These are phyloP conservation scores for Bryum argenteum DNA, from an alignment of 225 moss, liverwort and hornwort species.

Conservation along the genomic window DNA sequence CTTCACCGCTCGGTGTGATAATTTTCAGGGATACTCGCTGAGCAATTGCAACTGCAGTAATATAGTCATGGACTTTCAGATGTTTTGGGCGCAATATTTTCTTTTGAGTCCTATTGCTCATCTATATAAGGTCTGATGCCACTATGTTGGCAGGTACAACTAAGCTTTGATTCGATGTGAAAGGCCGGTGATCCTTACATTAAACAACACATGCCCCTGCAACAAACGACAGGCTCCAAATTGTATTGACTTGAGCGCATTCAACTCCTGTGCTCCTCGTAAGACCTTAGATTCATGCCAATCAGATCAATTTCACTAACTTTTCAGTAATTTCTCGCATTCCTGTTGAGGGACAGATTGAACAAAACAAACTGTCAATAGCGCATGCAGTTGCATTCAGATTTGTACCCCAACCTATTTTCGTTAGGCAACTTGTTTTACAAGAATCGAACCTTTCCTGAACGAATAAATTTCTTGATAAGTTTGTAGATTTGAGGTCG, in stretches of 20 bases:
- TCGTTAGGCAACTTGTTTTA: conserved; percentile 10
- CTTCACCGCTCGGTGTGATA: background rate
- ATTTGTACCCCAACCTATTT: background rate
- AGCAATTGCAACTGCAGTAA: background rate
- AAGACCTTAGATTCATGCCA: background rate
- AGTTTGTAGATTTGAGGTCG: background rate
- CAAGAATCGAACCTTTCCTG: background rate
- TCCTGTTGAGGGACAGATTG: background rate
- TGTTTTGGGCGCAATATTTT: background rate
- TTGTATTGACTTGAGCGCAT: conserved; percentile 6
- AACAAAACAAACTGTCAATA: background rate
- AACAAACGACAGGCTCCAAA: background rate
- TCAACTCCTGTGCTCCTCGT: background rate
- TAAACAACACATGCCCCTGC: background rate
- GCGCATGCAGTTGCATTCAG: background rate
- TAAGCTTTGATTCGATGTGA: conserved; percentile 12
- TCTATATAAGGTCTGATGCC: conserved; percentile 8
- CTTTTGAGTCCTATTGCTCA: background rate
- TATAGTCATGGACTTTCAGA: background rate
- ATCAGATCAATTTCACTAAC: conserved; percentile 12
- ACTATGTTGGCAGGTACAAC: conserved; percentile 40
- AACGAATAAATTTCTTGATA: conserved; percentile 5
- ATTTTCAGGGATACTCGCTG: background rate
- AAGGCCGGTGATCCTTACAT: background rate
- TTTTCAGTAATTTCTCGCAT: background rate